Base-by-base conservation (phyloP, 495 filamentous ascomycete genomes). In the Penicillium paradoxum region DNA sequence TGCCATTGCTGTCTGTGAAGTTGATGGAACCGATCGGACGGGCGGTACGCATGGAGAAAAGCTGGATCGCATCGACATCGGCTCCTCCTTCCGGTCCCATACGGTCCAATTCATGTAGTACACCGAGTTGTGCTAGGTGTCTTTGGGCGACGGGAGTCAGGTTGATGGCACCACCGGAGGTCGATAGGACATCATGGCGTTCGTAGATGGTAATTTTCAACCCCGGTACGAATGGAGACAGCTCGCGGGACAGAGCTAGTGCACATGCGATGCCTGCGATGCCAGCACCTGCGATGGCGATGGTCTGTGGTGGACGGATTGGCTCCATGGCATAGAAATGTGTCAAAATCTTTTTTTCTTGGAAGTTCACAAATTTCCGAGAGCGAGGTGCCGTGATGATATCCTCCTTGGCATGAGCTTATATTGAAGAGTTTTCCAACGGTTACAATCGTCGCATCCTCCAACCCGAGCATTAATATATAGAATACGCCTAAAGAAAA, bases 121-220 rank as follows among this genome's bases (percentile, higher is more conserved):
- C 77, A 10, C 79, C 82, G 2, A 86, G 68, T 34, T 72, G 70
- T 47, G 80, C 75, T 3, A 86, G 73, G 55, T 83, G 73, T 6
- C 80, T 71, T 21, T 85, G 72, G 3, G 82, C 81, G 24, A 81
- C 80, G 2, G 83, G 82, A 0, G 82, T 83, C 17, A 86, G 68
- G 64, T 83, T 84, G 48, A 86, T 76, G 10, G 80, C 79, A 22
- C 82, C 83, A 22, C 82, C 83, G 11, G 83, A 78, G 3, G 80
- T 80, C 3, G 76, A 77, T 11, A 80, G 72, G 4, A 74, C 58
- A 15, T 79, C 70, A 37, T 83, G 76, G 37, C 81, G 73, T 63
- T 86, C 83, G 58, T 73, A 83, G 38, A 85, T 64, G 11, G 71
- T 78, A 52, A 83, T 79, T 17, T 68, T 61, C 18, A 79, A 63